A percentile compares a stretch with the other conserved stretches of the same genome.
phyloP scores from a whole-genome alignment of 176 grass and related monocot species.

The barley (Hordeum vulgare) region DNA sequence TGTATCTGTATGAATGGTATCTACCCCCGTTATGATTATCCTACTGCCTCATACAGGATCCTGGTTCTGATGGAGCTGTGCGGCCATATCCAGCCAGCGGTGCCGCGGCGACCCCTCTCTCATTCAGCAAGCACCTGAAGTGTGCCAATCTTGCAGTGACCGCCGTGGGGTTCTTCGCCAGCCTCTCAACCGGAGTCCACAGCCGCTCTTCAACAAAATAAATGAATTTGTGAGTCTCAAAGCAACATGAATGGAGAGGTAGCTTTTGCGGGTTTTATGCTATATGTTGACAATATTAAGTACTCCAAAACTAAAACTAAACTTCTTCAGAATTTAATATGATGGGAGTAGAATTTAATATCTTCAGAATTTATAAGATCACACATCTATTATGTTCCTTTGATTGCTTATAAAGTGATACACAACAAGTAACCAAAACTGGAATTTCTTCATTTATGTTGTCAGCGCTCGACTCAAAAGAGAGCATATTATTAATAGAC shows the following conservation, averaged over 20 bases:
- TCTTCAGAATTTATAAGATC: not conserved
- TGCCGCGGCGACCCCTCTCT: conserved; percentile 73
- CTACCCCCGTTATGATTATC: not conserved
- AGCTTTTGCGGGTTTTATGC: not conserved
- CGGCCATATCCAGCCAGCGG: conserved; percentile 51
- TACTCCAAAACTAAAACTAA: too few species aligned
- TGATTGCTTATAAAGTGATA: not conserved
- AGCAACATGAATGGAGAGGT: not conserved
- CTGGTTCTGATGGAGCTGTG: conserved; percentile 45
- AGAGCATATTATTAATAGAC: not conserved
- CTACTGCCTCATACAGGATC: conserved; percentile 69
- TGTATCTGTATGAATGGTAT: conserved; percentile 21
- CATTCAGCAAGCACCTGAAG: conserved; percentile 88
- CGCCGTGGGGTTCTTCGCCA: conserved; percentile 38
- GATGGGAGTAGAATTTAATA: too few species aligned
- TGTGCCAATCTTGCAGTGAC: conserved; percentile 53
- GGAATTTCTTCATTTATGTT: not conserved
- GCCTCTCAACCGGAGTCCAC: conserved; percentile 60
- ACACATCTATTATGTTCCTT: not conserved
- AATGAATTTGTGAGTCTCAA: not conserved
- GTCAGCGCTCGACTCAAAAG: not conserved
- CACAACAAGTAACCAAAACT: not conserved
- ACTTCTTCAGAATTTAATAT: not conserved
- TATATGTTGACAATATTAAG: not conserved
- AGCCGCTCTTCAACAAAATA: conserved; percentile 50